These are phyloP conservation scores for Ophiostoma tasmaniense DNA, from an alignment of 2,329 filamentous ascomycete species.

Conservation along the genomic window DNA sequence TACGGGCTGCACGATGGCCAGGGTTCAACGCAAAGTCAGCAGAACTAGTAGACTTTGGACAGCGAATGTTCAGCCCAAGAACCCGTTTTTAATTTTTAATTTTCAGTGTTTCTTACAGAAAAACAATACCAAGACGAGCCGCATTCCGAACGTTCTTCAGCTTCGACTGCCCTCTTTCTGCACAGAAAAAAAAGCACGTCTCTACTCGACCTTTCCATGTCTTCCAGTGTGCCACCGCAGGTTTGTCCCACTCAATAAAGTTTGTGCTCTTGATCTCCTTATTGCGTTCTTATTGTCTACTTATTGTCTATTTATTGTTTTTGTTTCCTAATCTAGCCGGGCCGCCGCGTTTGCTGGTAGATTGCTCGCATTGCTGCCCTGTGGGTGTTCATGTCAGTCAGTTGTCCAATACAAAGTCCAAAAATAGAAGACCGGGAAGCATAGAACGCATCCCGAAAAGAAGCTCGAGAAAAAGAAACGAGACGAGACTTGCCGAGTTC, in stretches of 20 bases:
- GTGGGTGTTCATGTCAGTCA: neutral
- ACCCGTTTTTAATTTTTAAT: no score
- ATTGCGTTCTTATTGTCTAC: neutral
- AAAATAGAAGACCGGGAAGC: neutral
- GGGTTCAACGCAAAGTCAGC: neutral
- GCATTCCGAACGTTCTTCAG: neutral
- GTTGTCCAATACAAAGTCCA: neutral
- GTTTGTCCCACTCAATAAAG: neutral
- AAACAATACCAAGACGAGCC: neutral
- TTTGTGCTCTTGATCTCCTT: neutral
- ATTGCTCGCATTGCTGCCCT: neutral
- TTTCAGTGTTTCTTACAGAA: no score
- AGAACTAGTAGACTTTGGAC: neutral
- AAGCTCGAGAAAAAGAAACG: neutral
- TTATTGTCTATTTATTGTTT: neutral
- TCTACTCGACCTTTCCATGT: neutral
- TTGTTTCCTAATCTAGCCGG: neutral
- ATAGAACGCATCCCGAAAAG: neutral
- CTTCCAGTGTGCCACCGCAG: neutral
- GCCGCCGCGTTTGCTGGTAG: neutral
- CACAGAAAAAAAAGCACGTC: neutral
- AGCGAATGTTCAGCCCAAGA: neutral
- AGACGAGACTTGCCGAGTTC: neutral
- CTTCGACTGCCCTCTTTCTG: neutral
- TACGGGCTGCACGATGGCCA: constrained; percentile 5